phyloP scores from a whole-genome alignment of 179 eudicot species.

The Spinacia oleracea region DNA sequence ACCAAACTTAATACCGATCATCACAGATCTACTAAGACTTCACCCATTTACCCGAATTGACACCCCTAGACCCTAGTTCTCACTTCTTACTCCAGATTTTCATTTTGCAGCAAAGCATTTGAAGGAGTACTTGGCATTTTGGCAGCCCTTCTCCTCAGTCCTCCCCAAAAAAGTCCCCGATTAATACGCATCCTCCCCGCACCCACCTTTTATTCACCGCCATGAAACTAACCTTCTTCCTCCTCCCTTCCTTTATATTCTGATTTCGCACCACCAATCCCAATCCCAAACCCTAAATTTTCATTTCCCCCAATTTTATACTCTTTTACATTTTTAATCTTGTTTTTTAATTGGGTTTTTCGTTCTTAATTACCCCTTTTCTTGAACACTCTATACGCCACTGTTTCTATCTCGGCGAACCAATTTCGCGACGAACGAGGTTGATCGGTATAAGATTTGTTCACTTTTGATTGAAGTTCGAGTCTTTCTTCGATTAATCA shows the following conservation, averaged over 20 bases:
- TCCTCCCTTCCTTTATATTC: no score
- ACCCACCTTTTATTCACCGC: conserved; percentile 34
- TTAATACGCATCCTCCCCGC: conserved; percentile 21
- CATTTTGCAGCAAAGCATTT: no score
- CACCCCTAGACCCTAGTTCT: no score
- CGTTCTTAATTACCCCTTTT: neutral
- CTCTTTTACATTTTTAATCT: neutral
- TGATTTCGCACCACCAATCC: neutral
- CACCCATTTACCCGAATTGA: no score
- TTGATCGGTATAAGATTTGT: conserved; percentile 15
- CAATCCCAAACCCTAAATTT: neutral
- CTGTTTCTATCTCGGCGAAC: neutral
- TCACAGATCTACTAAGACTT: no score
- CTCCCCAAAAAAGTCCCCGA: conserved; percentile 18
- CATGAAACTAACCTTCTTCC: conserved; percentile 22
- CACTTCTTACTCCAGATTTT: no score
- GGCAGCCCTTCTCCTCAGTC: conserved; percentile 2
- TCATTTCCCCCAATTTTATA: neutral
- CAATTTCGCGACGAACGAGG: neutral
- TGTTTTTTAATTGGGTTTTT: conserved; percentile 13
- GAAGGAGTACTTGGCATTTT: no score
- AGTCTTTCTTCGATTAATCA: conserved; percentile 11
- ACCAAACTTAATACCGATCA: no score
- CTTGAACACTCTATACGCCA: conserved; percentile 13
- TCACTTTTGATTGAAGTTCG: conserved; percentile 1